Percentiles rank a stretch among this genome's conserved stretches.
phyloP scores from a whole-genome alignment of 2,329 filamentous ascomycete genomes.

The Phialocephala sp. region DNA sequence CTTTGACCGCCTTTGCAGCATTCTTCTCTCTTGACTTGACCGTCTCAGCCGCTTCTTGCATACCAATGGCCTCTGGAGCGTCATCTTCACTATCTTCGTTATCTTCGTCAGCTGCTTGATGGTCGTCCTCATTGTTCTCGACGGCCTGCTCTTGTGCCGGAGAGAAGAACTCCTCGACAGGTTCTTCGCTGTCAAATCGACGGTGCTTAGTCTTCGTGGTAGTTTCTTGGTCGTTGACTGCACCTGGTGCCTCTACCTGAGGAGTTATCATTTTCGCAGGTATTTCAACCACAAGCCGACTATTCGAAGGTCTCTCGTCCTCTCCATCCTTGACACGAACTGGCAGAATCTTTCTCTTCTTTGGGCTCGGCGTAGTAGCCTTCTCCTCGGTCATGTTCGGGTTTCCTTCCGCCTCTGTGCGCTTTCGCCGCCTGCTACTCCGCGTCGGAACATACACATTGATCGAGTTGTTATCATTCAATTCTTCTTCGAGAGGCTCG shows the following conservation, averaged over 20 bases:
- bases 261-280: constrained; percentile 22
- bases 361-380: constrained; percentile 26
- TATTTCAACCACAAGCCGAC: constrained; percentile 36
- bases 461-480: constrained; percentile 27
- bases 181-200: constrained; percentile 36
- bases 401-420: constrained; percentile 20
- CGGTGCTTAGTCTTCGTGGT: constrained; percentile 31
- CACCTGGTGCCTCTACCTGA: background rate
- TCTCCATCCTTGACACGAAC: constrained; percentile 32
- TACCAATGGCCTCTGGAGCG: constrained; percentile 40
- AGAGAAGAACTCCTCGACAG: constrained; percentile 25
- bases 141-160: constrained; percentile 20
- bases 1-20: constrained; percentile 39
- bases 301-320: constrained; percentile 21
- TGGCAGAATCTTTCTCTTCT: constrained; percentile 37
- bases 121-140: constrained; percentile 2
- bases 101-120: constrained; percentile 10
- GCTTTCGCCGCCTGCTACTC: constrained; percentile 11
- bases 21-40: constrained; percentile 32
- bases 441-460: constrained; percentile 20
- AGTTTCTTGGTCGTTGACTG: background rate
- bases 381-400: constrained; percentile 18
- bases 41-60: constrained; percentile 34
- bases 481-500: constrained; percentile 15
- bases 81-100: constrained; percentile 42